A percentile compares a stretch with the other conserved stretches of the same genome.
Evolutionary conservation across 495 filamentous ascomycete genomes (phyloP).

Genomic region (Neurospora sp.): DNA sequence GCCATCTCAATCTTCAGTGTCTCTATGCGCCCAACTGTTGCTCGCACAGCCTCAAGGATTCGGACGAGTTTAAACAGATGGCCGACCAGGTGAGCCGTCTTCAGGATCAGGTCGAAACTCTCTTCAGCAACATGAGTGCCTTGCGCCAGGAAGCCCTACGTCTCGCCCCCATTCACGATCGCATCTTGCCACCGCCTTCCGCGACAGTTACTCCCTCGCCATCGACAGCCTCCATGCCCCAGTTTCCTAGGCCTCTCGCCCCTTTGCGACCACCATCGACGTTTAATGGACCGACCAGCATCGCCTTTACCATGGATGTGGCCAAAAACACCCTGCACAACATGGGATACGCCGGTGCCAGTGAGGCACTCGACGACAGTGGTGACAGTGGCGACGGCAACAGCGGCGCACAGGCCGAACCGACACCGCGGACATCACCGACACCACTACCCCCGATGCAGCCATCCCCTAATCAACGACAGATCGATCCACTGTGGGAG

Average conservation of each 20-base stretch:
- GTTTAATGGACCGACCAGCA: slow-evolving; percentile 81
- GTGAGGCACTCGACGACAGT: slow-evolving; percentile 50
- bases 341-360: slow-evolving; percentile 65
- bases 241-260: slow-evolving; percentile 15
- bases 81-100: slow-evolving; percentile 58
- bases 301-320: slow-evolving; percentile 75
- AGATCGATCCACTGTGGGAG: slow-evolving; percentile 62
- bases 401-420: slow-evolving; percentile 34
- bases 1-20: slow-evolving; percentile 69
- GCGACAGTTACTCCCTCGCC: slow-evolving; percentile 23
- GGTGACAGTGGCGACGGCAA: slow-evolving; percentile 12
- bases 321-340: slow-evolving; percentile 78
- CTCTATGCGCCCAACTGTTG: slow-evolving; percentile 92
- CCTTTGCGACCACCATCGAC: slow-evolving; percentile 41
- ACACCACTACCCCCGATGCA: slow-evolving; percentile 16
- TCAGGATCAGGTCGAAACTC: slow-evolving; percentile 74
- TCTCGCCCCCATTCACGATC: slow-evolving; percentile 32
- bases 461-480: slow-evolving; percentile 33
- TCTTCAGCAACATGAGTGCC: slow-evolving; percentile 59
- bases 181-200: slow-evolving; percentile 21
- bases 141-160: slow-evolving; percentile 40
- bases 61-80: slow-evolving; percentile 78
- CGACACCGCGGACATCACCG: slow-evolving; percentile 42
- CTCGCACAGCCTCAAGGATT: slow-evolving; percentile 68
- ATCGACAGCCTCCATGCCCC: slow-evolving; percentile 22